Percentiles rank a stretch among this genome's conserved stretches.
Conservation (phyloP, 78 protist species). For the Dictyostelium intermedium region DNA sequence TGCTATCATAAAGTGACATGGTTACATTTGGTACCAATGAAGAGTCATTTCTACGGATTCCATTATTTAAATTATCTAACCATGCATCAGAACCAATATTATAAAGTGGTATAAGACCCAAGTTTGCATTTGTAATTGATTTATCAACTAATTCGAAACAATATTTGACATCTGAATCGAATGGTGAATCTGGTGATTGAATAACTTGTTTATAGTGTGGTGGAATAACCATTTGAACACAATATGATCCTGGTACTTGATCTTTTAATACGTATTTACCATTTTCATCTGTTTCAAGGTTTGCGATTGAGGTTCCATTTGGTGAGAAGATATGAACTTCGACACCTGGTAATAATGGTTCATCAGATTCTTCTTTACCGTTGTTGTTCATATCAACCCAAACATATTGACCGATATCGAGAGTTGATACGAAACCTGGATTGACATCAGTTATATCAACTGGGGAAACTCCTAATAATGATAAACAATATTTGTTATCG, state of each 20-base stretch:
- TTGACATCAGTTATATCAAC: not conserved
- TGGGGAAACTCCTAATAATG: not conserved
- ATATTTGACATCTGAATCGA: not conserved
- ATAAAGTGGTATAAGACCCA: slow-evolving; percentile 7
- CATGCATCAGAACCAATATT: not conserved
- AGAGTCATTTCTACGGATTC: not conserved
- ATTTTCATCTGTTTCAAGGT: not conserved
- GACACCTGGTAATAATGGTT: not conserved
- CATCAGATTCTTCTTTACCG: not conserved
- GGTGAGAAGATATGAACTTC: not conserved
- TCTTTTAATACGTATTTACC: slow-evolving; percentile 21
- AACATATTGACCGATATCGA: slow-evolving; percentile 2
- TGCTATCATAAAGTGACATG: not conserved
- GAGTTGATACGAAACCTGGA: slow-evolving; percentile 30
- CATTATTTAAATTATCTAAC: not conserved
- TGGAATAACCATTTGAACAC: slow-evolving; percentile 20
- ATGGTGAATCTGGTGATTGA: not conserved
- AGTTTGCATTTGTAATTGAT: not conserved
- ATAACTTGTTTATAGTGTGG: not conserved
- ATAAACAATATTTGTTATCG: not conserved
- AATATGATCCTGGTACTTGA: slow-evolving; percentile 31
- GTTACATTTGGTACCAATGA: not conserved
- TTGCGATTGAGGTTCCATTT: not conserved
- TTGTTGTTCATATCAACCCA: slow-evolving; percentile 26
- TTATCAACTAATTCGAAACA: not conserved